Evolutionary conservation across 768 basidiomycete genomes (phyloP).

Genomic region (Phaffia tasmanica): DNA sequence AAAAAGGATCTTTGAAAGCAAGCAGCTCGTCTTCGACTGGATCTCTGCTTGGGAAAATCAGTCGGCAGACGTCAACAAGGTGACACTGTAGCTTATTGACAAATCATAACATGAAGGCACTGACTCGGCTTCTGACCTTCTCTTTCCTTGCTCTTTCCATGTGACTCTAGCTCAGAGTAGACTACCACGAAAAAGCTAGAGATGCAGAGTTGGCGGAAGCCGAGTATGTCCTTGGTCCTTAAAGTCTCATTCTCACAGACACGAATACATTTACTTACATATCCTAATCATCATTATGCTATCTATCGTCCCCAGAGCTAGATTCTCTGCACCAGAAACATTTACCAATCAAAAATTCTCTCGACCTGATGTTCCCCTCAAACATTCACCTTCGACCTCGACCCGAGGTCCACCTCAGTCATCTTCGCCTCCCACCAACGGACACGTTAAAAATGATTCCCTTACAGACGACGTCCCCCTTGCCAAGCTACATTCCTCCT

Average conservation of each 20-base stretch:
- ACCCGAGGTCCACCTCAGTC: not conserved
- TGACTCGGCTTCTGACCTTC: not conserved
- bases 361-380: not conserved
- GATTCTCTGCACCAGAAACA: slow-evolving; percentile 9
- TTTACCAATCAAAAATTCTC: too few relatives aligned
- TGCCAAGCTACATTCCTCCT: not conserved
- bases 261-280: not conserved
- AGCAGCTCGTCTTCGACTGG: slow-evolving; percentile 19
- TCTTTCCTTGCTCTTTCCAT: not conserved
- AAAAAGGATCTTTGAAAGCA: slow-evolving; percentile 11
- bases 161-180: slow-evolving; percentile 1
- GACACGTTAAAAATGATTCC: slow-evolving; percentile 2
- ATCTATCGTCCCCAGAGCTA: not conserved
- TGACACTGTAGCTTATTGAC: not conserved
- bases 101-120: not conserved
- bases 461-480: too few relatives aligned
- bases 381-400: not conserved
- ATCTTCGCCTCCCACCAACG: not conserved
- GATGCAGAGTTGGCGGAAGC: slow-evolving; percentile 3
- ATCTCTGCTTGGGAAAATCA: slow-evolving; percentile 14
- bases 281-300: not conserved
- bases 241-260: not conserved
- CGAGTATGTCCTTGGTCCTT: not conserved
- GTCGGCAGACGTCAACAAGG: slow-evolving; percentile 14
- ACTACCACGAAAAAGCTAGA: slow-evolving; percentile 9